Percentiles rank a stretch among this genome's conserved stretches.
Conservation (phyloP, 2,329 filamentous ascomycete genomes). For the Monosporascus sp. region DNA sequence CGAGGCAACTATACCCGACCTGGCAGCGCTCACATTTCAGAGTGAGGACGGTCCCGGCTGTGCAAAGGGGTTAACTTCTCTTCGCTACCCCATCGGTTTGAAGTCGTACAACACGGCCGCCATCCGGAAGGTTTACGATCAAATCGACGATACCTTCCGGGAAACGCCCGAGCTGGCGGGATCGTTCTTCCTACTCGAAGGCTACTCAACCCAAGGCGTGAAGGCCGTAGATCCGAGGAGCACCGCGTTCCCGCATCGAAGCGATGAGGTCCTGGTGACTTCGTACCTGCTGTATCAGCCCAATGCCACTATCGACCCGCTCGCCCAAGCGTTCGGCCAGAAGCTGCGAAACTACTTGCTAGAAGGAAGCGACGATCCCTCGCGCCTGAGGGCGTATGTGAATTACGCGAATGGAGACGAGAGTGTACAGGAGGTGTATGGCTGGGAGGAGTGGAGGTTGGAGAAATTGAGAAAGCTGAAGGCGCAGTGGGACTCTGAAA, state of each 20-base stretch:
- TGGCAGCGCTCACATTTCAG: constrained; percentile 11
- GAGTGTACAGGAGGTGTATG: constrained; percentile 6
- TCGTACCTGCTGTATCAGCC: constrained; percentile 14
- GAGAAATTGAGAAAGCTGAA: constrained; percentile 7
- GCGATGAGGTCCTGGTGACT: constrained; percentile 10
- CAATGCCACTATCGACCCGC: constrained; percentile 5
- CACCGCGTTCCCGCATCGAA: not conserved
- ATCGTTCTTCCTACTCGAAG: constrained; percentile 16
- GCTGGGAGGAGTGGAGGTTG: constrained; percentile 14
- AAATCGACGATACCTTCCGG: constrained; percentile 11
- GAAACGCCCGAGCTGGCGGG: constrained; percentile 9
- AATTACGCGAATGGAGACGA: constrained; percentile 16
- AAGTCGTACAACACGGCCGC: constrained; percentile 9
- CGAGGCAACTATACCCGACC: constrained; percentile 6
- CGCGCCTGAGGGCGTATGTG: constrained; percentile 12
- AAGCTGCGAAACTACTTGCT: constrained; percentile 8
- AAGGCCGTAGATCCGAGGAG: constrained; percentile 8
- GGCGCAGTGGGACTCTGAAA: no score
- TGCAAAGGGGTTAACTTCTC: constrained; percentile 10
- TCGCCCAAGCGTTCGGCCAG: constrained; percentile 10
- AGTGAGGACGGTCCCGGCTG: constrained; percentile 10
- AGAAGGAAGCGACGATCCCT: constrained; percentile 12
- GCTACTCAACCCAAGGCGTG: constrained; percentile 16
- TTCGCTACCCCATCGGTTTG: constrained; percentile 14
- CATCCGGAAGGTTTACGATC: constrained; percentile 12